Base-by-base conservation (phyloP, 2,329 filamentous ascomycete genomes). In the Hymenoscyphus fructigenus region DNA sequence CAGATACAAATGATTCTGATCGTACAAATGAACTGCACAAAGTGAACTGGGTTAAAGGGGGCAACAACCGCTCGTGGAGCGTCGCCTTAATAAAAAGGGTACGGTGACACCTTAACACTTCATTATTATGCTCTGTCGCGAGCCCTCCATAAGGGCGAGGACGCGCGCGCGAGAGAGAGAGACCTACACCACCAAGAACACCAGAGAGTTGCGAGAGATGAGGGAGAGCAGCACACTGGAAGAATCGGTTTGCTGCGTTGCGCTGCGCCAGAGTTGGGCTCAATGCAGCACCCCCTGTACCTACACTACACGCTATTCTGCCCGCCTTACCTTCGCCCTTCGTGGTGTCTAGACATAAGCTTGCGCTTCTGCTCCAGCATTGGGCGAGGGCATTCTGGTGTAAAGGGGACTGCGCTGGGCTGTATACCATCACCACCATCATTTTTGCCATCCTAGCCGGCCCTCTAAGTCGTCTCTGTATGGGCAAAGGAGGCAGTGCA, bases 51-150 rank as follows among this genome's bases (percentile, higher is more conserved):
- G 65, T 68, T 68, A 57, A 65, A 64, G 66, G 65, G 59, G 57
- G 61, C 63, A 60, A 53, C 53, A 64, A 61, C 64, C 62, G 65
- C 65, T 69, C 66, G 61, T 57, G 57, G 59, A 65, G 66, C 68
- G 68, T 69, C 63, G 64, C 61, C 66, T 66, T 61, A 38, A 53
- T 32, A 20, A 62, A 67, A 74, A 72, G 73, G 73, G 74, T 76
- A 76, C 67, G 73, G 74, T 76, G 66, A 74, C 73, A 75, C 71
- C 70, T 75, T 72, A 69, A 74, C 67, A 67, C 66, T 69, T 70
- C 69, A 62, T 64, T 61, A 56, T 57, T 60, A 23, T 38, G 59
- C 32, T 64, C 65, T 56, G 66, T 68, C 65, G 53, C 26, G 7
- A 26, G 55, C 53, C 60, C 15, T 23, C 34, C 29, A 32, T 56